Base-by-base conservation (phyloP, 768 basidiomycete species). In the Tulasnella sp. region DNA sequence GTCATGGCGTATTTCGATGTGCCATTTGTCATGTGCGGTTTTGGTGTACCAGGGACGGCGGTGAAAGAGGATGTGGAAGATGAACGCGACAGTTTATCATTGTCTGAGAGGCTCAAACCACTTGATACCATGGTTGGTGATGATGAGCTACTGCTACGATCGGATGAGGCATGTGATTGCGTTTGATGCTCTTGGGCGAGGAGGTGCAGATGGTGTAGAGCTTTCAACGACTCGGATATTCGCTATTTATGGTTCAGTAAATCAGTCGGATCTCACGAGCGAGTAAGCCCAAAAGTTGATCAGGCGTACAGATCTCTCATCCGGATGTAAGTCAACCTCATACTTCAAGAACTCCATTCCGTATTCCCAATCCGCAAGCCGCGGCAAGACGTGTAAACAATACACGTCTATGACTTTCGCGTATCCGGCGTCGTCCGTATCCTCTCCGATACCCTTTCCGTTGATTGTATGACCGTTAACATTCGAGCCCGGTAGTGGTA, bases 311-410 rank as follows among this genome's bases (percentile, higher is more conserved):
- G 77, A 73, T 70, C 80, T 75, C 51, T 69, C 72, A 19, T 74
- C 70, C 1, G 67, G 63, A 17, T 76, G 64, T 25, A 91, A 73
- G 65, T 90, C 85, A 24, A 73, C 73, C 66, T 91, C 88, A 63
- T 85, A 85, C 42, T 78, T 73, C 60, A 92, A 66, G 66, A 89
- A 90, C 63, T 87, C 86, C 53, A 73, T 75, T 15, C 83, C 85
- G 65, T 88, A 87, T 19, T 83, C 81, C 88, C 88, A 91, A 65
- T 87, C 82, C 49, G 79, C 80, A 25, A 91, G 68, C 49, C 79
- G 79, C 0, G 88, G 85, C 34, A 92, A 70, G 34, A 91, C 71
- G 60, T 83, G 81, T 15, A 89, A 72, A 64, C 81, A 82, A 69
- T 91, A 92, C 10, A 87, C 68, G 63, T 89, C 87, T 48, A 91